These are phyloP conservation scores for Psidium guajava DNA, from an alignment of 345 rosid species.

Conservation along the genomic window DNA sequence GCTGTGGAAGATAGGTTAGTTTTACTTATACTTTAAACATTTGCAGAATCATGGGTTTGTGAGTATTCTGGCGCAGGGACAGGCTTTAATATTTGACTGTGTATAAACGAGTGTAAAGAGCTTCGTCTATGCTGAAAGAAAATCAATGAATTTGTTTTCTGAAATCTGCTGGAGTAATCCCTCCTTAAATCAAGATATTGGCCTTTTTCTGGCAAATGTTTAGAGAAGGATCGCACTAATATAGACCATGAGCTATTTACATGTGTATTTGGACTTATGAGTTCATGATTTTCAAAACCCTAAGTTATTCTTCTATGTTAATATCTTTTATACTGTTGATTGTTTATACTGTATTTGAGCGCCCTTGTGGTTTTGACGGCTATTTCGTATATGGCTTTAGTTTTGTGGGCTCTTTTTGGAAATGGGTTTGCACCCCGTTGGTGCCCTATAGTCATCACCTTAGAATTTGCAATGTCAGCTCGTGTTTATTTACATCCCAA, in stretches of 20 bases:
- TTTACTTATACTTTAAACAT: not conserved
- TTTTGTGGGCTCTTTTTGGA: not conserved
- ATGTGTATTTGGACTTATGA: not conserved
- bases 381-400: not conserved
- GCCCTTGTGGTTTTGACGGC: not conserved
- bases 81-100: not conserved
- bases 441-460: not conserved
- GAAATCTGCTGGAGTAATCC: not conserved
- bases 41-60: not conserved
- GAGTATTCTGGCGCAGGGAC: not conserved
- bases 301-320: not conserved
- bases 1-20: conserved; percentile 83
- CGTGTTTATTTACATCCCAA: not conserved
- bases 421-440: not conserved
- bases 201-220: not conserved
- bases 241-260: not conserved
- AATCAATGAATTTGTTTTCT: not conserved
- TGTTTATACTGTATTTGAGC: not conserved
- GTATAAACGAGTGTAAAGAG: not conserved
- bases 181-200: not conserved
- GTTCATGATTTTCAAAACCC: not conserved
- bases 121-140: not conserved
- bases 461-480: not conserved
- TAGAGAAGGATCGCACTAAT: not conserved
- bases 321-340: not conserved